These are phyloP conservation scores for Thelephora ganbajun DNA, from an alignment of 768 basidiomycete species.

Conservation along the genomic window DNA sequence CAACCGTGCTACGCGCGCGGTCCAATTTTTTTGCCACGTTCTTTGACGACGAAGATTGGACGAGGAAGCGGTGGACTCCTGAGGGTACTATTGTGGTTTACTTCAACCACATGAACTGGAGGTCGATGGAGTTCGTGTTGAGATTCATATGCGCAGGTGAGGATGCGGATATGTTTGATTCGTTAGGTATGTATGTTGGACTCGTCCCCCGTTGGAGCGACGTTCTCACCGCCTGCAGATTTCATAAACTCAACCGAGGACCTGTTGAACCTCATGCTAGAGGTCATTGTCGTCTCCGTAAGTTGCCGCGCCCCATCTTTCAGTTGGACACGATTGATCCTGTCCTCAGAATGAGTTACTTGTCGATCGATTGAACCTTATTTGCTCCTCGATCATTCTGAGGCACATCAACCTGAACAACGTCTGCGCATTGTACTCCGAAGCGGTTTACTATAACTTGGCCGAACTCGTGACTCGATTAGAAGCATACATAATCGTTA, in stretches of 20 bases:
- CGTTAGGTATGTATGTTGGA: constrained; percentile 34
- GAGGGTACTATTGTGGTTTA: constrained; percentile 47
- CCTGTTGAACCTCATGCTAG: constrained; percentile 75
- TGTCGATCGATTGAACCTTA: constrained; percentile 67
- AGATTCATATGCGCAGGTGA: constrained; percentile 64
- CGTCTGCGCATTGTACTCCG: constrained; percentile 64
- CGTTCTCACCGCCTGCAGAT: constrained; percentile 24
- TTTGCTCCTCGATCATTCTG: constrained; percentile 72
- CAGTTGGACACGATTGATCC: background rate
- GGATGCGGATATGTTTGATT: constrained; percentile 56
- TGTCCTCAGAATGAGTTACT: constrained; percentile 65
- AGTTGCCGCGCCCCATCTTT: constrained; percentile 12
- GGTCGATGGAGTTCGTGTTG: constrained; percentile 63
- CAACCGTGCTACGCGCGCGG: constrained; percentile 64
- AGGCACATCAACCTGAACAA: constrained; percentile 58
- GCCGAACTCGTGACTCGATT: constrained; percentile 51
- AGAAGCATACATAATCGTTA: constrained; percentile 67
- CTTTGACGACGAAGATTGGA: constrained; percentile 79
- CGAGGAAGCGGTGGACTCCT: constrained; percentile 36
- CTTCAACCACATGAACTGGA: constrained; percentile 60
- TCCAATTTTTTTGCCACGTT: constrained; percentile 76
- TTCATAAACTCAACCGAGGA: constrained; percentile 55
- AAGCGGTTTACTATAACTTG: constrained; percentile 72
- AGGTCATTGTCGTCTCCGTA: constrained; percentile 76
- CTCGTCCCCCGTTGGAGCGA: background rate